Conservation (phyloP, 2,329 filamentous ascomycete genomes). For the Fusarium nanum region DNA sequence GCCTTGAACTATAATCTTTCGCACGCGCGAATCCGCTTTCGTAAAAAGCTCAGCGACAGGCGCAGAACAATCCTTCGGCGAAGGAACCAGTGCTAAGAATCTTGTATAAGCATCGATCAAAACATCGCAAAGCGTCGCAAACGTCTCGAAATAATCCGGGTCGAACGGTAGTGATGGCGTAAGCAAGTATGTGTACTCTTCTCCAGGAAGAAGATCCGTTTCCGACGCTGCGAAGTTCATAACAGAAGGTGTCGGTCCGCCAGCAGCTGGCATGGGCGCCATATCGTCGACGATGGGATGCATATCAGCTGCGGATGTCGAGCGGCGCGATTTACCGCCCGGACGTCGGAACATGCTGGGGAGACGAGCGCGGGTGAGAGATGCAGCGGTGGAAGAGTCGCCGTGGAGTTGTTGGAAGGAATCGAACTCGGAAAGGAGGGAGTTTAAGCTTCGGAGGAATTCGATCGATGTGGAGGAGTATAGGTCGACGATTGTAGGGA, state of each 20-base stretch:
- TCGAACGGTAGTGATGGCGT: conserved; percentile 96
- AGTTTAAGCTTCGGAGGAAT: conserved; percentile 87
- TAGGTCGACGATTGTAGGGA: conserved; percentile 90
- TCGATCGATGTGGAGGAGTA: conserved; percentile 83
- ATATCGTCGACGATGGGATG: conserved; percentile 49
- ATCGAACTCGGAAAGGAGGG: conserved; percentile 90
- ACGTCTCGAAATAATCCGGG: conserved; percentile 96
- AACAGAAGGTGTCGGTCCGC: conserved; percentile 55
- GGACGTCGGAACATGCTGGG: conserved; percentile 85
- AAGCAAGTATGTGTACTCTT: conserved; percentile 88
- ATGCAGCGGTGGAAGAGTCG: conserved; percentile 77
- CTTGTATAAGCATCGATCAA: conserved; percentile 91
- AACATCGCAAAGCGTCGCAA: conserved; percentile 94
- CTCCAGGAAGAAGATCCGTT: conserved; percentile 78
- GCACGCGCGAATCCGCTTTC: conserved; percentile 86
- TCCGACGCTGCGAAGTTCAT: conserved; percentile 70
- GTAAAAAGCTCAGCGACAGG: conserved; percentile 84
- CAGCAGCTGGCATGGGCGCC: conserved; percentile 44
- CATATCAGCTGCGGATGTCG: conserved; percentile 61
- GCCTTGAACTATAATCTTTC: conserved; percentile 89
- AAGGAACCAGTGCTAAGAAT: conserved; percentile 79
- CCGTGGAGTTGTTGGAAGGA: conserved; percentile 90
- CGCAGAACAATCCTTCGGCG: conserved; percentile 76
- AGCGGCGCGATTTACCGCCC: conserved; percentile 67
- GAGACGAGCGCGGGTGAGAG: conserved; percentile 80